phyloP scores from a whole-genome alignment of 2,329 filamentous ascomycete genomes.

The Xylaria sp. region DNA sequence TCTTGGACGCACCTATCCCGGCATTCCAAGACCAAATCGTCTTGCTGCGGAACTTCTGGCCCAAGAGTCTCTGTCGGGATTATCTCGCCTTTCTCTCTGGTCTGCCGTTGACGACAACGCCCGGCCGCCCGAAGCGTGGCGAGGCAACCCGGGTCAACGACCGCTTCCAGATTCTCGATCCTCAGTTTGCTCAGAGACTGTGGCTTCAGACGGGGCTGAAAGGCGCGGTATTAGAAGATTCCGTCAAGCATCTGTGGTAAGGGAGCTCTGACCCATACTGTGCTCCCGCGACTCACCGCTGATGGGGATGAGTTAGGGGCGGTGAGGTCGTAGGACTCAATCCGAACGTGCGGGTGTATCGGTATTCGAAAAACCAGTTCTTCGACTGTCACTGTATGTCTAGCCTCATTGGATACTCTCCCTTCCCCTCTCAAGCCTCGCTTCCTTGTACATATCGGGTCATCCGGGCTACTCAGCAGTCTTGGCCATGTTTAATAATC shows the following conservation, averaged over 20 bases:
- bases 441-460: background rate
- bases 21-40: conserved; percentile 70
- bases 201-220: conserved; percentile 83
- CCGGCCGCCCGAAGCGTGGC: conserved; percentile 79
- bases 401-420: background rate
- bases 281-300: conserved; percentile 13
- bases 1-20: conserved; percentile 63
- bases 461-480: background rate
- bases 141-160: conserved; percentile 90
- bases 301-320: conserved; percentile 68
- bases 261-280: background rate
- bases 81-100: conserved; percentile 76
- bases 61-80: conserved; percentile 76
- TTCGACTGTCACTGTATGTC: conserved; percentile 89
- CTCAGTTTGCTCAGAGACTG: conserved; percentile 75
- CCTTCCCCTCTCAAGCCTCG: background rate
- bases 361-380: conserved; percentile 86
- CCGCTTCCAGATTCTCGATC: conserved; percentile 84
- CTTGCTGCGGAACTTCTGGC: conserved; percentile 79
- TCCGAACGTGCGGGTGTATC: conserved; percentile 88
- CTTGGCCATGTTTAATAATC: background rate
- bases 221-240: conserved; percentile 63
- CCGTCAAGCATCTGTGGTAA: conserved; percentile 59
- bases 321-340: conserved; percentile 86
- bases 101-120: conserved; percentile 80